Conservation (phyloP, 345 rosid genomes). For the Pistacia integerrima region DNA sequence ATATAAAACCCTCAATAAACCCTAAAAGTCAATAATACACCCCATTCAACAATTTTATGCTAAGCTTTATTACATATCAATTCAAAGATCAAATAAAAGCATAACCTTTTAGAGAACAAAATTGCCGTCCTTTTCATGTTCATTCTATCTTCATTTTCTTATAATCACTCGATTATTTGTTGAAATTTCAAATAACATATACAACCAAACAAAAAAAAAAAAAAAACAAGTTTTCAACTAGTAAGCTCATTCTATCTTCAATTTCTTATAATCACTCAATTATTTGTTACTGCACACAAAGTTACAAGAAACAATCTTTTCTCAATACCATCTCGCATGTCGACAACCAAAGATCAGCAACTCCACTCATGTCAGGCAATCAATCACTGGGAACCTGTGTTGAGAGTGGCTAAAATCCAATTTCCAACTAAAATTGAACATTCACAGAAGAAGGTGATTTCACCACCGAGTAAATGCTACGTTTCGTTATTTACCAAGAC, state of each 20-base stretch:
- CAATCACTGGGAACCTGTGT: conserved; percentile 34
- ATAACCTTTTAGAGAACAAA: background rate
- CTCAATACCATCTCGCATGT: conserved; percentile 36
- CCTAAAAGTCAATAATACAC: too few relatives aligned
- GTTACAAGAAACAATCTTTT: conserved; percentile 55
- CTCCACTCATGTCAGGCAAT: conserved; percentile 35
- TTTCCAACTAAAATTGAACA: conserved; percentile 27
- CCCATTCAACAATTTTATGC: background rate
- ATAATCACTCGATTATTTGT: background rate
- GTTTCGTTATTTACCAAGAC: conserved; percentile 60
- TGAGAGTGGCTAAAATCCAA: conserved; percentile 48
- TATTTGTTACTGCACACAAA: conserved; percentile 76
- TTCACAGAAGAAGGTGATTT: conserved; percentile 27
- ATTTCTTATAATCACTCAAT: conserved; percentile 50
- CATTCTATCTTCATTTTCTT: too few relatives aligned
- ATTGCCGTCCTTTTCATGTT: background rate
- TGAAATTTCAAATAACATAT: conserved; percentile 12
- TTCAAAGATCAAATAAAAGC: background rate
- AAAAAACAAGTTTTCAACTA: conserved; percentile 19
- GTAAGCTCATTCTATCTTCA: conserved; percentile 36
- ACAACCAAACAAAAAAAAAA: background rate
- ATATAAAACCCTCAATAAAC: too few relatives aligned
- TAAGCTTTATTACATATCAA: background rate
- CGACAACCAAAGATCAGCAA: conserved; percentile 27
- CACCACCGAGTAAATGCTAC: conserved; percentile 31